These are phyloP conservation scores for Cyberlindnera xylosilytica DNA, from an alignment of 805 yeast genomes.

Conservation along the genomic window DNA sequence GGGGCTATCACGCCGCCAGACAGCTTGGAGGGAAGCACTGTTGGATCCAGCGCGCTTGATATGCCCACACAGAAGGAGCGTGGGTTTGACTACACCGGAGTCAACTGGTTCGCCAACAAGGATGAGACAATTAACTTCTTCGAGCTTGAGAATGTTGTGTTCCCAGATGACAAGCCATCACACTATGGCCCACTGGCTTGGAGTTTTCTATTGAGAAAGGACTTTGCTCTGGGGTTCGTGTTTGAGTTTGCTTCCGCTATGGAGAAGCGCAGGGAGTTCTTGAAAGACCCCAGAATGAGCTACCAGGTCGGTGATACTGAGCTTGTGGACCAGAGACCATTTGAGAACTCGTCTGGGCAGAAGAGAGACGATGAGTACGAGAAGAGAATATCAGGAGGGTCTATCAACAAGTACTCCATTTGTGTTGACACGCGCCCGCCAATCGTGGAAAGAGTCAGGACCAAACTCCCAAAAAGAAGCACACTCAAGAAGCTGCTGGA, in stretches of 20 bases:
- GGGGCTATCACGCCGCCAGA: neutral
- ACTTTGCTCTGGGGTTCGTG: conserved; percentile 7
- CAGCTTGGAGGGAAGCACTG: neutral
- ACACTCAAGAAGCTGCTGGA: neutral
- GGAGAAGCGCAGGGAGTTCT: neutral
- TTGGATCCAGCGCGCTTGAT: neutral
- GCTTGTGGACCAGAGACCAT: neutral
- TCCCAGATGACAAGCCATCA: neutral
- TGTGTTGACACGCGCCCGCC: conserved; percentile 1
- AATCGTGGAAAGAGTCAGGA: conserved; percentile 2
- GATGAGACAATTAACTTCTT: conserved; percentile 9
- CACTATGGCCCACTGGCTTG: conserved; percentile 9
- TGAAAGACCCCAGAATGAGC: neutral
- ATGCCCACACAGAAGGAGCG: neutral
- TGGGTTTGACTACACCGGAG: conserved; percentile 7
- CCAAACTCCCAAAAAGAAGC: conserved; percentile 5
- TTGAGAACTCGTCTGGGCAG: conserved; percentile 8
- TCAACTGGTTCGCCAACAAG: conserved; percentile 1
- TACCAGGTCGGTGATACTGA: neutral
- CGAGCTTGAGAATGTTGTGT: neutral
- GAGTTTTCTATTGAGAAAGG: conserved; percentile 7
- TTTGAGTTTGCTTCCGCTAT: conserved; percentile 4
- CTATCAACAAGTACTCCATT: neutral
- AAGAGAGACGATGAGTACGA: conserved; percentile 1
- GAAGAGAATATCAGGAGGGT: conserved; percentile 1